Conservation (phyloP, 2,329 filamentous ascomycete species). For the Aspergillus fischeri region DNA sequence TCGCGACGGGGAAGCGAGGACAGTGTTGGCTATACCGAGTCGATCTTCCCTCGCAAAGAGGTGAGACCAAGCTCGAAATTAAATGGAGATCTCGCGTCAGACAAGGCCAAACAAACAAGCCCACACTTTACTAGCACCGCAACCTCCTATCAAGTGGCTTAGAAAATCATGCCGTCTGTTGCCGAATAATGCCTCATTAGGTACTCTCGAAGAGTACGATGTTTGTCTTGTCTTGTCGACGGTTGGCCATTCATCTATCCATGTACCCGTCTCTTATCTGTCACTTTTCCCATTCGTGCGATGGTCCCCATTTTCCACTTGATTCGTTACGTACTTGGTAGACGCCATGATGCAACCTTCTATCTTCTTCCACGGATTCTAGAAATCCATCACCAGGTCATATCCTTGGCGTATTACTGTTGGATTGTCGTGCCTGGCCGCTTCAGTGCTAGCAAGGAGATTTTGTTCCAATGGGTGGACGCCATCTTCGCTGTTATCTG, state of each 20-base stretch:
- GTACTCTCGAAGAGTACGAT: background rate
- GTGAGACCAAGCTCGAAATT: slow-evolving; percentile 21
- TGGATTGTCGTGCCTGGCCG: background rate
- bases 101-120: slow-evolving; percentile 17
- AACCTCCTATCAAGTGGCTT: slow-evolving; percentile 18
- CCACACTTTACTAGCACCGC: slow-evolving; percentile 10
- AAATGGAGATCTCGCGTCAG: slow-evolving; percentile 22
- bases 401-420: background rate
- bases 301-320: background rate
- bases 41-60: slow-evolving; percentile 24
- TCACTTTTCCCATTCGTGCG: background rate
- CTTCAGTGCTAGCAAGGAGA: background rate
- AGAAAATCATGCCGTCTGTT: background rate
- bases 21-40: slow-evolving; percentile 33
- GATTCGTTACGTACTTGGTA: background rate
- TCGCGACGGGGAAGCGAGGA: slow-evolving; percentile 40
- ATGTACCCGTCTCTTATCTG: background rate
- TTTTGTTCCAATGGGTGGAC: background rate
- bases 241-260: background rate
- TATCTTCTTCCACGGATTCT: background rate
- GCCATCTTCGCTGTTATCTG: background rate
- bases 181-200: slow-evolving; percentile 2
- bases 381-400: background rate
- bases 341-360: background rate
- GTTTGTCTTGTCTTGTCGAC: background rate